These are phyloP conservation scores for Candida peoriensis DNA, from an alignment of 805 yeast genomes.

Conservation along the genomic window DNA sequence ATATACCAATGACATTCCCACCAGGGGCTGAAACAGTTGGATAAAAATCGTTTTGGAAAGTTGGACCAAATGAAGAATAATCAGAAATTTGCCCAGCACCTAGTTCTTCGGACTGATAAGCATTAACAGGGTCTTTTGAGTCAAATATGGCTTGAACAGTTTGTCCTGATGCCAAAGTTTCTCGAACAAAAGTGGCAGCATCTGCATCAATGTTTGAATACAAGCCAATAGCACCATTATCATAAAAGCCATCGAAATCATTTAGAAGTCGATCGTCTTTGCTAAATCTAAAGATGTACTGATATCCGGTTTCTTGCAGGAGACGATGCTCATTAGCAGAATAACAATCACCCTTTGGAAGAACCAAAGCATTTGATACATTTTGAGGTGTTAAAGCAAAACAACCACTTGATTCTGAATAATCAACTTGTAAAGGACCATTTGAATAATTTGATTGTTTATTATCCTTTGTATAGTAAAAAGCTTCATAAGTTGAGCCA, in stretches of 20 bases:
- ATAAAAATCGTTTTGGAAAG: conserved; percentile 12
- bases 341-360: conserved; percentile 6
- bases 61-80: conserved; percentile 16
- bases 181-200: too few relatives aligned
- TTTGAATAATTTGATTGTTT: neutral
- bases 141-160: conserved; percentile 4
- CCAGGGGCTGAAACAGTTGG: conserved; percentile 17
- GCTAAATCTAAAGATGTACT: too few relatives aligned
- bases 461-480: conserved; percentile 7
- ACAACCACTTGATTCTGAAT: too few relatives aligned
- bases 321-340: neutral
- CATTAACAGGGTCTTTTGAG: neutral
- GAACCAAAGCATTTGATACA: too few relatives aligned
- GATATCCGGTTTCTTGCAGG: too few relatives aligned
- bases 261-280: too few relatives aligned
- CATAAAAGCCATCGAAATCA: neutral
- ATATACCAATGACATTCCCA: conserved; percentile 13
- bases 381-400: too few relatives aligned
- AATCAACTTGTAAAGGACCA: conserved; percentile 8
- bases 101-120: neutral
- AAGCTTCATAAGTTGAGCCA: conserved; percentile 5
- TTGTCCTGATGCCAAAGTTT: too few relatives aligned
- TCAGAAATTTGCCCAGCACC: conserved; percentile 11
- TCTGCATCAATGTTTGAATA: conserved; percentile 5
- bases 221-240: conserved; percentile 6